Base-by-base conservation (phyloP, 306 rosid species). In the Gillenia trifoliata region DNA sequence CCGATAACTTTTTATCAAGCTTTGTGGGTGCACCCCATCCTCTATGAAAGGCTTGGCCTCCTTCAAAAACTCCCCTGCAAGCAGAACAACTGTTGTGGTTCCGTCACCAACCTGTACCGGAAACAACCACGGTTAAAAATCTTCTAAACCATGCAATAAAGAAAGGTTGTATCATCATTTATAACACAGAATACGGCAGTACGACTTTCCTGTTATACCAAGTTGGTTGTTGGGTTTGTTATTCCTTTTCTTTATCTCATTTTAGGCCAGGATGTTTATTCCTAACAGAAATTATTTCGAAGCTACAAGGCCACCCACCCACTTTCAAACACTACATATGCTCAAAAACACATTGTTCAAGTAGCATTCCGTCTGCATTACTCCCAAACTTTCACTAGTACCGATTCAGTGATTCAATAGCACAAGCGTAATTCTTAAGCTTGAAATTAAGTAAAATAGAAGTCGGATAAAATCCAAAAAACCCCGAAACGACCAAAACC, bases 41-140 rank as follows among this genome's bases (percentile, higher is more conserved):
- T 95, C 99, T 50, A 95, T 82, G 56, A 95, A 95, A 66, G 99
- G 99, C 81, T 95, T 95, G 23, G 99, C 99, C 85, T 95, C 99
- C 81, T 73, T 92, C 75, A 95, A 74, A 65, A 95, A 95, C 84
- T 95, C 99, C 17, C 92, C 96, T 2, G 99, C 99, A 45, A 95
- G 97, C 80, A 95, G 87, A 60, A 95, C 99, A 33, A 95, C 99
- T 23, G 99, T 95, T 20, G 99, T 95, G 70, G 99, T 95, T 64
- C 99, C 99, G 83, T 95, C 99, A 45, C 99, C 99, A 83, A 95
- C 99, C 99, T 95, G 77, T 77, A 78, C 68, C 33, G 7, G 60
- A 73, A 60, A 62, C 12, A 59, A 63, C 33, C n/a, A 9, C 4
- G 5, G 33, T 56, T 67, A 69, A 59, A 64, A 47, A 19, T 16